A percentile compares a stretch with the other conserved stretches of the same genome.
phyloP scores from a whole-genome alignment of 768 basidiomycete genomes.

The Rhodotorula paludigena region DNA sequence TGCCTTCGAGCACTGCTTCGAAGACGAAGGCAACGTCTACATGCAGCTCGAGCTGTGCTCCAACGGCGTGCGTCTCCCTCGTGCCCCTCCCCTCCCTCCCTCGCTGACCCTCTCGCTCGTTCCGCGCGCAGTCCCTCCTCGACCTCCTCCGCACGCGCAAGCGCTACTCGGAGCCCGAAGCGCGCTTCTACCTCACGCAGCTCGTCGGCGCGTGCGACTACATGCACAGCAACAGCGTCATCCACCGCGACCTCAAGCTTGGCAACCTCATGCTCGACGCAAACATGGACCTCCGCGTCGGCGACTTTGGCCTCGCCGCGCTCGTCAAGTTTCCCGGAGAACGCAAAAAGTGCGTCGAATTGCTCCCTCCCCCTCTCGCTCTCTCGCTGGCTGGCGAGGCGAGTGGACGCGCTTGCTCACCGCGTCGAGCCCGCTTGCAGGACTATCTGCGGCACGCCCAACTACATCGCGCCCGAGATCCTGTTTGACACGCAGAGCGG shows the following conservation, averaged over 20 bases:
- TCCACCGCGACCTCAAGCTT: conserved; percentile 93
- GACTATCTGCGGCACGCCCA: conserved; percentile 96
- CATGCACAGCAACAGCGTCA: conserved; percentile 94
- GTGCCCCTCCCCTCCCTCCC: neutral
- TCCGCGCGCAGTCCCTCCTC: conserved; percentile 52
- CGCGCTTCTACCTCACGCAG: conserved; percentile 87
- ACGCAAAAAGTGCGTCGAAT: conserved; percentile 76
- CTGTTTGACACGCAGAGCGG: conserved; percentile 92
- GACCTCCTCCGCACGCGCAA: conserved; percentile 46
- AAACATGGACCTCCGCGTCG: conserved; percentile 93
- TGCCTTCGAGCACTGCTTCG: conserved; percentile 85
- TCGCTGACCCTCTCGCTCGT: neutral
- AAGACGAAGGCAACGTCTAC: conserved; percentile 91
- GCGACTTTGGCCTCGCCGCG: conserved; percentile 94
- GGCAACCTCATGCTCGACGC: conserved; percentile 88
- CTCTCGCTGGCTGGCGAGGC: no score
- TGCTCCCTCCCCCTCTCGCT: no score
- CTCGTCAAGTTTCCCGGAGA: conserved; percentile 94
- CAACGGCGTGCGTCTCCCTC: conserved; percentile 56
- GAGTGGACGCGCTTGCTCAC: no score
- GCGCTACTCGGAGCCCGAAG: conserved; percentile 77
- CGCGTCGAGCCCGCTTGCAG: no score
- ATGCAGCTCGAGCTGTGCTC: conserved; percentile 92
- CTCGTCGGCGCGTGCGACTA: conserved; percentile 93
- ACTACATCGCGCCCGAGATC: conserved; percentile 97